These are phyloP conservation scores for Thraustotheca clavata DNA, from an alignment of 352 stramenopile species.

Conservation along the genomic window DNA sequence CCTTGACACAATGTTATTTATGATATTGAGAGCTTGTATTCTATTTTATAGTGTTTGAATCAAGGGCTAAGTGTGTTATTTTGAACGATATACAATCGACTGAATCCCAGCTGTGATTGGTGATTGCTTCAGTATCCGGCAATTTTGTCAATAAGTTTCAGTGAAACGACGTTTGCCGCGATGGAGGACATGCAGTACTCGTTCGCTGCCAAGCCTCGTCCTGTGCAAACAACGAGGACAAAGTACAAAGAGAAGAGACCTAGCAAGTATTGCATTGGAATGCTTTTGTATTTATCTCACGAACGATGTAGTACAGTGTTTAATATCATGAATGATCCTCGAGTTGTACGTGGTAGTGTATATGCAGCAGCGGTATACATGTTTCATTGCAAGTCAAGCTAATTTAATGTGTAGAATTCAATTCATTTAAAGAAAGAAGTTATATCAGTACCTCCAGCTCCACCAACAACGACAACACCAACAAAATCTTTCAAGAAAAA, in stretches of 20 bases:
- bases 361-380: constrained; percentile 29
- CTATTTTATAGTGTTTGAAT: no score
- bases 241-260: constrained; percentile 31
- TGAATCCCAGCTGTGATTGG: no score
- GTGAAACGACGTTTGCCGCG: not conserved
- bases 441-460: not conserved
- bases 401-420: constrained; percentile 9
- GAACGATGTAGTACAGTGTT: constrained; percentile 20
- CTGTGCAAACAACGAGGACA: constrained; percentile 52
- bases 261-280: not conserved
- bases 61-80: no score
- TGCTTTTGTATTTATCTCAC: not conserved
- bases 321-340: constrained; percentile 75
- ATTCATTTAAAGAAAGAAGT: constrained; percentile 14
- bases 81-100: no score
- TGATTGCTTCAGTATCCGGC: not conserved
- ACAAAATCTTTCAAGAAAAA: not conserved
- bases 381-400: not conserved
- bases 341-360: constrained; percentile 49
- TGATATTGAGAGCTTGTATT: no score
- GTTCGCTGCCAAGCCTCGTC: constrained; percentile 62
- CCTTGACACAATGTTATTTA: no score
- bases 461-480: not conserved
- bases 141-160: not conserved
- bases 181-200: constrained; percentile 62